Evolutionary conservation across 192 early-diverging fungal genomes (phyloP).

Genomic region (Mortierella alpina): DNA sequence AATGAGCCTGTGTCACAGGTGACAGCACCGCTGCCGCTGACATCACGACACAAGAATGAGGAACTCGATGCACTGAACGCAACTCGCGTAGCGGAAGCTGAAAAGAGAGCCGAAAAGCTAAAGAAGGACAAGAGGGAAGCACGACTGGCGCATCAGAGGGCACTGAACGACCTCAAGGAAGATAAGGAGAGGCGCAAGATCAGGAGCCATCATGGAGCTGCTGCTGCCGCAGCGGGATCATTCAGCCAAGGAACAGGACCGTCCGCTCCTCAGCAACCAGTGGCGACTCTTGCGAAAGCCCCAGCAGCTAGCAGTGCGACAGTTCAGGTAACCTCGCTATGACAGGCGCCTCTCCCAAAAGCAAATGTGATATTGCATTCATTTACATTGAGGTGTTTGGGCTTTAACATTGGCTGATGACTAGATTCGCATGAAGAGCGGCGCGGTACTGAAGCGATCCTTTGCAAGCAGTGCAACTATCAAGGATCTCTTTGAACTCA

Average conservation of each 20-base stretch:
- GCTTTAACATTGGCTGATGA: no score
- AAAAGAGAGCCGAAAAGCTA: slow-evolving; percentile 16
- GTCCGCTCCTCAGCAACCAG: not conserved
- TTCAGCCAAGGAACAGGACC: not conserved
- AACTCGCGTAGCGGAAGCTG: slow-evolving; percentile 23
- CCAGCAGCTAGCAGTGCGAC: not conserved
- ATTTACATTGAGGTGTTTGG: no score
- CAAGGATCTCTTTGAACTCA: slow-evolving; percentile 39
- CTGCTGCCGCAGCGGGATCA: not conserved
- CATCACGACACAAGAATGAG: slow-evolving; percentile 34
- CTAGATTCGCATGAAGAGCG: slow-evolving; percentile 41
- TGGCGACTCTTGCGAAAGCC: not conserved
- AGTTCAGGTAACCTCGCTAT: slow-evolving; percentile 27
- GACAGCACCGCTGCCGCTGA: slow-evolving; percentile 16
- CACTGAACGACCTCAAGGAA: slow-evolving; percentile 34
- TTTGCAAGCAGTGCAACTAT: slow-evolving; percentile 18
- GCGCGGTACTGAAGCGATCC: slow-evolving; percentile 23
- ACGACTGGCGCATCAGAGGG: slow-evolving; percentile 31
- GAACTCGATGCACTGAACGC: slow-evolving; percentile 20
- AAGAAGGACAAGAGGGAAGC: slow-evolving; percentile 30
- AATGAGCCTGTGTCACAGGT: not conserved
- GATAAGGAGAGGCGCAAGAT: slow-evolving; percentile 36
- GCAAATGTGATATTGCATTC: no score
- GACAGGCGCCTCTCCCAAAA: not conserved
- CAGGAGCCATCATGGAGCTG: not conserved